phyloP scores from a whole-genome alignment of 768 basidiomycete species.

The Mycena metata region DNA sequence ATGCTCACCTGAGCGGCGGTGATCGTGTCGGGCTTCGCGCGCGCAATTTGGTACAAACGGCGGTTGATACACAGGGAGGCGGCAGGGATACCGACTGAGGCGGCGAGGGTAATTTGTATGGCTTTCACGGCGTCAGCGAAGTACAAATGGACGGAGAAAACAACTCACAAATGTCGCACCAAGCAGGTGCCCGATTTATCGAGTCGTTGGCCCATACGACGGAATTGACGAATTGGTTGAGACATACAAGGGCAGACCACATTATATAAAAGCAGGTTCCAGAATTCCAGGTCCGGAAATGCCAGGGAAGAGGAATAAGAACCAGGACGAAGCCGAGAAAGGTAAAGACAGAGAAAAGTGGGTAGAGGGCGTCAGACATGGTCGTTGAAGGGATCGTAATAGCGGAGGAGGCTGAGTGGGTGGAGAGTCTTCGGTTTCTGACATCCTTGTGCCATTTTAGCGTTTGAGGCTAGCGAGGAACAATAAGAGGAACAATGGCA shows the following conservation, averaged over 20 bases:
- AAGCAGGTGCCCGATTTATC: slow-evolving; percentile 59
- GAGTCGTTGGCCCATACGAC: slow-evolving; percentile 65
- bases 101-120: slow-evolving; percentile 61
- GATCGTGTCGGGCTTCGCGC: slow-evolving; percentile 42
- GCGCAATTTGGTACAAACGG: slow-evolving; percentile 62
- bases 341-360: slow-evolving; percentile 51
- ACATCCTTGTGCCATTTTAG: too few species aligned
- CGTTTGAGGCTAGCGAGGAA: too few species aligned
- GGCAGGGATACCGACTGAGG: slow-evolving; percentile 58
- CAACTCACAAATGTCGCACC: slow-evolving; percentile 75
- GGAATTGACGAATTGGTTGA: slow-evolving; percentile 63
- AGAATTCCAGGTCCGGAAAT: slow-evolving; percentile 60
- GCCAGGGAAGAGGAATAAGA: slow-evolving; percentile 64
- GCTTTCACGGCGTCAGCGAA: slow-evolving; percentile 51
- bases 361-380: slow-evolving; percentile 39
- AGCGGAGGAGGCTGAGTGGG: too few species aligned
- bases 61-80: slow-evolving; percentile 65
- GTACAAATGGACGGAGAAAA: slow-evolving; percentile 10
- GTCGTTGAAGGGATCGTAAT: not conserved
- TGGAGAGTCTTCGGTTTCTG: too few species aligned
- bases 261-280: slow-evolving; percentile 62
- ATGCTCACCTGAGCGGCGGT: slow-evolving; percentile 52
- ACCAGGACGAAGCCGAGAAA: slow-evolving; percentile 58
- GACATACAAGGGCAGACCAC: slow-evolving; percentile 56
- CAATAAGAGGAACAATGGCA: too few species aligned